Percentiles rank a stretch among this genome's conserved stretches.
These are phyloP conservation scores for Clonostachys chloroleuca DNA, from an alignment of 2,329 filamentous ascomycete genomes.

Conservation along the genomic window DNA sequence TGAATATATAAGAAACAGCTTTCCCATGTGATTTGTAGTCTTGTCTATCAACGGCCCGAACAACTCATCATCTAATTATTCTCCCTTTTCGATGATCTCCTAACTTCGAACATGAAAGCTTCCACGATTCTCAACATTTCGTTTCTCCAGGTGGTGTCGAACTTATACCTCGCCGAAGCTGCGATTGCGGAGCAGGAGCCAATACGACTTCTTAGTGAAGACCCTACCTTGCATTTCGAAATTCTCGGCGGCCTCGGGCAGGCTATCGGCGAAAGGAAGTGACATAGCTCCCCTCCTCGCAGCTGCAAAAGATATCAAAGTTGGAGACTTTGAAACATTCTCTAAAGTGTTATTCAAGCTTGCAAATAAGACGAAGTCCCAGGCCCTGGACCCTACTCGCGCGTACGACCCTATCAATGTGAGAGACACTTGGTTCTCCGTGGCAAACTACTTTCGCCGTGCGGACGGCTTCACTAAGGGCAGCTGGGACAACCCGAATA, in stretches of 20 bases:
- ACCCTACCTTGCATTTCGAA: constrained; percentile 5
- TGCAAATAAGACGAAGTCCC: constrained; percentile 3
- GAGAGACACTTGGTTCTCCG: constrained; percentile 18
- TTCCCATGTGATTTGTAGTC: too few relatives aligned
- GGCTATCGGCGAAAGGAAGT: constrained; percentile 1
- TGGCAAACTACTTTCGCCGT: constrained; percentile 28
- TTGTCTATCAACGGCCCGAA: too few relatives aligned
- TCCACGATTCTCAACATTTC: too few relatives aligned
- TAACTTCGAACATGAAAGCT: too few relatives aligned
- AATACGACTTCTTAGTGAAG: neutral
- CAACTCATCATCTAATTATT: too few relatives aligned
- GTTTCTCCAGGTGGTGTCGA: too few relatives aligned
- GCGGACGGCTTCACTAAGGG: constrained; percentile 29
- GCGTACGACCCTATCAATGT: constrained; percentile 6
- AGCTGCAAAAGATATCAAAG: constrained; percentile 15
- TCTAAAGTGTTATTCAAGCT: constrained; percentile 1
- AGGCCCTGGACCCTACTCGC: constrained; percentile 3
- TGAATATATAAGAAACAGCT: too few relatives aligned
- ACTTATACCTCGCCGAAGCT: too few relatives aligned
- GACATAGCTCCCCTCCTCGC: constrained; percentile 7
- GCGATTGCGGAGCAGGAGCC: too few relatives aligned
- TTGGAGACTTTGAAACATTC: constrained; percentile 5
- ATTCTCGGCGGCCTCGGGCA: constrained; percentile 3
- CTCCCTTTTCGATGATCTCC: too few relatives aligned
- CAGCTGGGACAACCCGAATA: constrained; percentile 26